These are phyloP conservation scores for Aspergillus taichungensis DNA, from an alignment of 495 filamentous ascomycete species.

Conservation along the genomic window DNA sequence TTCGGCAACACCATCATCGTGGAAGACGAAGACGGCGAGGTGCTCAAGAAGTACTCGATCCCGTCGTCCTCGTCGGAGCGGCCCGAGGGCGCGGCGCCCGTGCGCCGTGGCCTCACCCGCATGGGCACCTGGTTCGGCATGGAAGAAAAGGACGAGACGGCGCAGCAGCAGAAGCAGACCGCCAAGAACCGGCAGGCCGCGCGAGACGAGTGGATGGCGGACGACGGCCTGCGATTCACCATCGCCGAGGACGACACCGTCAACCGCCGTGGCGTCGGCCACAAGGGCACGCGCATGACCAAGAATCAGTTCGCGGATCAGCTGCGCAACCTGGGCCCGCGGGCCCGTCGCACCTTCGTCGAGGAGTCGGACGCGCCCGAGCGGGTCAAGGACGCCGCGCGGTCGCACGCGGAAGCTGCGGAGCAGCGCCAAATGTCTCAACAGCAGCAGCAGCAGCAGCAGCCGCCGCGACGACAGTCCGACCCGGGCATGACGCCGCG, in stretches of 20 bases:
- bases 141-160: conserved; percentile 38
- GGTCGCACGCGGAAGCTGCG: conserved; percentile 30
- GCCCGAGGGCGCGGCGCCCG: conserved; percentile 21
- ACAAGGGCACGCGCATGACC: conserved; percentile 66
- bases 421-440: conserved; percentile 19
- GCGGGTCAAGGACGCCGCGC: conserved; percentile 47
- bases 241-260: conserved; percentile 41
- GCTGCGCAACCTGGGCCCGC: conserved; percentile 72
- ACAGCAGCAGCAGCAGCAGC: too few species aligned
- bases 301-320: conserved; percentile 87
- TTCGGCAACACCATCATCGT: conserved; percentile 97
- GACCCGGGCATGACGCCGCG: conserved; percentile 11
- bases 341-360: conserved; percentile 59
- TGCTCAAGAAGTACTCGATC: conserved; percentile 93
- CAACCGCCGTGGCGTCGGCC: conserved; percentile 21
- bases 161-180: conserved; percentile 13
- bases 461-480: conserved; percentile 8
- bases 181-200: conserved; percentile 23
- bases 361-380: conserved; percentile 57
- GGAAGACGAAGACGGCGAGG: conserved; percentile 94
- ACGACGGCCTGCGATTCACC: conserved; percentile 80
- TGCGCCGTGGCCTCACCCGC: conserved; percentile 43
- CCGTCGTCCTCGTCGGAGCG: conserved; percentile 38
- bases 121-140: conserved; percentile 59
- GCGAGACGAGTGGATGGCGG: conserved; percentile 45